These are phyloP conservation scores for Mallotus japonicus DNA, from an alignment of 441 rosid genomes.

Conservation along the genomic window DNA sequence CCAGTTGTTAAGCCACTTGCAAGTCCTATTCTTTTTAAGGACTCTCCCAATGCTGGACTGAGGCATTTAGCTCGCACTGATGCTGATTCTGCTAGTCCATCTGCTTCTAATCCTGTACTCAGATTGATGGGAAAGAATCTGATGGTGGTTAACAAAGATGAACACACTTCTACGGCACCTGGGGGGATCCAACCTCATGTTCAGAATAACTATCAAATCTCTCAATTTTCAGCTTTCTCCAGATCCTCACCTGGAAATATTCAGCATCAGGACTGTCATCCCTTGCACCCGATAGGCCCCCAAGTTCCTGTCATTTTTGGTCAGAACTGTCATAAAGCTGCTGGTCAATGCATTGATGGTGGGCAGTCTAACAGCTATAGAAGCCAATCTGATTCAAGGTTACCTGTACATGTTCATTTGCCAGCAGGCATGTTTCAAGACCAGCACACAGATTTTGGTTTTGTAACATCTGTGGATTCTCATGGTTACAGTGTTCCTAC, in stretches of 20 bases:
- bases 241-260: conserved; percentile 26
- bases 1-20: conserved; percentile 30
- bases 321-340: conserved; percentile 29
- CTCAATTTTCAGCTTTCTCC: conserved; percentile 39
- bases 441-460: conserved; percentile 26
- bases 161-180: conserved; percentile 40
- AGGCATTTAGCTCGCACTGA: conserved; percentile 35
- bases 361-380: conserved; percentile 30
- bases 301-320: conserved; percentile 31
- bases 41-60: conserved; percentile 35
- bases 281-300: conserved; percentile 24
- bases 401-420: conserved; percentile 25
- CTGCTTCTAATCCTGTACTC: conserved; percentile 70
- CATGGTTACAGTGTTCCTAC: conserved; percentile 25
- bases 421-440: conserved; percentile 33
- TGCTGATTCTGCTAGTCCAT: conserved; percentile 50
- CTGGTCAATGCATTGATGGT: conserved; percentile 30
- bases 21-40: conserved; percentile 38
- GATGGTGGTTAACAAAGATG: conserved; percentile 80
- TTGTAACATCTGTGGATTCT: conserved; percentile 29
- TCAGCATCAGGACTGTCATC: conserved; percentile 29
- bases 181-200: conserved; percentile 32
- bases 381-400: conserved; percentile 21
- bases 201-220: conserved; percentile 27
- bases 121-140: conserved; percentile 95